These are phyloP conservation scores for Aspergillus sclerotialis DNA, from an alignment of 2,329 filamentous ascomycete genomes.

Conservation along the genomic window DNA sequence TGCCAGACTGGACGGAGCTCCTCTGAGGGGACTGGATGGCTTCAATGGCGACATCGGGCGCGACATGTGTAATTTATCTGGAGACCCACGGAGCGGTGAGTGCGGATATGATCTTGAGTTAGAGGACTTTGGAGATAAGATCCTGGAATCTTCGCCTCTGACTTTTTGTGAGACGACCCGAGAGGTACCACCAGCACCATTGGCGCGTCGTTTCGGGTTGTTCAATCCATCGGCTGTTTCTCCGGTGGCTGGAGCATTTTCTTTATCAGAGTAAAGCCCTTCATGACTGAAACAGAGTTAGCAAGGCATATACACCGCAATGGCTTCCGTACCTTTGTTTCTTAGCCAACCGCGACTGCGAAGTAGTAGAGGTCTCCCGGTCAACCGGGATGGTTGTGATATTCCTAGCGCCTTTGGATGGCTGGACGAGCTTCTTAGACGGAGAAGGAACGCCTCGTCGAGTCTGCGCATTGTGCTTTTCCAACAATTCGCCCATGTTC, in stretches of 20 bases:
- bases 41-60: constrained; percentile 60
- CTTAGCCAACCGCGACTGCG: constrained; percentile 22
- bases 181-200: constrained; percentile 28
- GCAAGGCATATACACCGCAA: constrained; percentile 4
- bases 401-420: constrained; percentile 21
- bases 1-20: constrained; percentile 14
- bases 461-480: constrained; percentile 37
- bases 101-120: constrained; percentile 65
- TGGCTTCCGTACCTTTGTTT: constrained; percentile 24
- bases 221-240: constrained; percentile 46
- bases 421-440: constrained; percentile 24
- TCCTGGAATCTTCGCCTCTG: constrained; percentile 46
- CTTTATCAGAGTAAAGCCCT: constrained; percentile 63
- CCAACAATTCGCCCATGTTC: constrained; percentile 73
- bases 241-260: constrained; percentile 51
- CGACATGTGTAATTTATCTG: constrained; percentile 42
- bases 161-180: constrained; percentile 37
- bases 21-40: constrained; percentile 35
- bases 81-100: constrained; percentile 43
- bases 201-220: constrained; percentile 63
- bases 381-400: constrained; percentile 24
- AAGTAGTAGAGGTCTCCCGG: constrained; percentile 19
- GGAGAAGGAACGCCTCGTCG: constrained; percentile 23
- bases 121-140: constrained; percentile 75
- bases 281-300: constrained; percentile 48